Percentiles rank a stretch among this genome's conserved stretches.
phyloP scores from a whole-genome alignment of 1,139 yeast species.

The Taphrina populina region DNA sequence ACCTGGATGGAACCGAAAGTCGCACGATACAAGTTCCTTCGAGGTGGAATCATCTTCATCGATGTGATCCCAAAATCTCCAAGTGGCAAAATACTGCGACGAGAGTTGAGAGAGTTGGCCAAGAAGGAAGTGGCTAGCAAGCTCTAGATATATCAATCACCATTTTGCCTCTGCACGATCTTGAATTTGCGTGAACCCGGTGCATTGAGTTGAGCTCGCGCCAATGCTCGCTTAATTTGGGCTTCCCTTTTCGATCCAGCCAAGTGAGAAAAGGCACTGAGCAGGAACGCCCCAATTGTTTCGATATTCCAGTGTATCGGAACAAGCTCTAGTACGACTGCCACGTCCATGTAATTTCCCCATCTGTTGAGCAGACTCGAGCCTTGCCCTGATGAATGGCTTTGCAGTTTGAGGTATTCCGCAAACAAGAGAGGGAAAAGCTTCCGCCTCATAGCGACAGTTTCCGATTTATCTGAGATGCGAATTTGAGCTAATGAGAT shows the following conservation, averaged over 20 bases:
- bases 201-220: constrained; percentile 19
- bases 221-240: constrained; percentile 23
- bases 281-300: constrained; percentile 42
- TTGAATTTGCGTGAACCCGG: too few species aligned
- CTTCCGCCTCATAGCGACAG: constrained; percentile 39
- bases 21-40: constrained; percentile 47
- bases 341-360: constrained; percentile 43
- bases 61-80: constrained; percentile 47
- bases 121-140: constrained; percentile 24
- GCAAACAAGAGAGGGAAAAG: constrained; percentile 42
- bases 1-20: constrained; percentile 42
- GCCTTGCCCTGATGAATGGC: constrained; percentile 41
- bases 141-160: not conserved
- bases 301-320: constrained; percentile 47
- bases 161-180: too few species aligned
- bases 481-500: constrained; percentile 30
- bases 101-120: constrained; percentile 41
- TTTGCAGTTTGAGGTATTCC: constrained; percentile 42
- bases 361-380: constrained; percentile 43
- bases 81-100: constrained; percentile 47
- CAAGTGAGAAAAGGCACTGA: constrained; percentile 37
- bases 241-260: constrained; percentile 38
- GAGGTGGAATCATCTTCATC: constrained; percentile 48
- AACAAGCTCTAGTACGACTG: constrained; percentile 42
- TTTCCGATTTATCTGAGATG: constrained; percentile 19